phyloP scores from a whole-genome alignment of 2,329 filamentous ascomycete genomes.

The Furcasterigmium sp. region DNA sequence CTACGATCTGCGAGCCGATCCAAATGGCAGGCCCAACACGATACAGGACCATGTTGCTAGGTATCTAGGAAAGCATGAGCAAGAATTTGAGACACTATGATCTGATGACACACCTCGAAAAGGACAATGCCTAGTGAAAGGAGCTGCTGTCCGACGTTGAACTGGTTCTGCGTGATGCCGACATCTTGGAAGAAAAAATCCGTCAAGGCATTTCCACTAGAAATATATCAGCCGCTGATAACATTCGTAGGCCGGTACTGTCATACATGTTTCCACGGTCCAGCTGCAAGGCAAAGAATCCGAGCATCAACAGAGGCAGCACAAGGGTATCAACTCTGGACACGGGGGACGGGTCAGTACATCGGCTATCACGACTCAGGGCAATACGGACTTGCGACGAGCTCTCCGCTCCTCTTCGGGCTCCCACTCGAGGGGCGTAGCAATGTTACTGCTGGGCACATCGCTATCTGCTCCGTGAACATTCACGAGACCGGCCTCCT shows the following conservation, averaged over 20 bases:
- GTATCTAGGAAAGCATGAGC: constrained; percentile 22
- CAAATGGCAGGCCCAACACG: constrained; percentile 39
- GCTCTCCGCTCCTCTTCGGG: constrained; percentile 20
- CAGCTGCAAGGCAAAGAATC: constrained; percentile 37
- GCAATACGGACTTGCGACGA: constrained; percentile 21
- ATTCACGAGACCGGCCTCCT: not conserved
- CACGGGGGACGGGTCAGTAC: not conserved
- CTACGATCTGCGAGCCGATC: constrained; percentile 37
- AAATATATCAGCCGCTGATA: no score
- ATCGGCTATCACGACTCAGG: no score
- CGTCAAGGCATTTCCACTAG: constrained; percentile 11
- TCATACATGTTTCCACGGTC: constrained; percentile 28
- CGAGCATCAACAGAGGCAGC: constrained; percentile 39
- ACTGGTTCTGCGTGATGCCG: constrained; percentile 42
- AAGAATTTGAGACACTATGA: no score
- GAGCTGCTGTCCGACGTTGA: constrained; percentile 47
- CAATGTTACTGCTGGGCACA: constrained; percentile 3
- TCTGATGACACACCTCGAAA: constrained; percentile 20
- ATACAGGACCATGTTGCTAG: constrained; percentile 42
- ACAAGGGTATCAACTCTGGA: constrained; percentile 37
- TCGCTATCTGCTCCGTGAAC: not conserved
- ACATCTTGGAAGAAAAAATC: constrained; percentile 40
- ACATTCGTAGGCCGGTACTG: not conserved
- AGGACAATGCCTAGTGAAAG: constrained; percentile 43
- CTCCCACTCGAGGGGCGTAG: constrained; percentile 15